Conservation (phyloP, 108 stramenopile species). For the Aurantiochytrium sp. region DNA sequence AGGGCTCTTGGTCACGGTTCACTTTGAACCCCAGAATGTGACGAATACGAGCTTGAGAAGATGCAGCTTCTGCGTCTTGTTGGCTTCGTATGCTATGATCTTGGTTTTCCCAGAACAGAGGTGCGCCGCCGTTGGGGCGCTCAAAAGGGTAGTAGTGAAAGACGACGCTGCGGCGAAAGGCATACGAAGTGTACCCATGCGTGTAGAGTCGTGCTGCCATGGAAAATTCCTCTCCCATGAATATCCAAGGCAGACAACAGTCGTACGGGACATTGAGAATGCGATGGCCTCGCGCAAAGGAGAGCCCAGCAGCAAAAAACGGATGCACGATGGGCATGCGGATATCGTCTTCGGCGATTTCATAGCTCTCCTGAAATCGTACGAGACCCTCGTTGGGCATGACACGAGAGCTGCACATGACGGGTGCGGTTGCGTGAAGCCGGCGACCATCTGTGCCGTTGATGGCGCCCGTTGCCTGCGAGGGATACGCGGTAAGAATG, state of each 20-base stretch:
- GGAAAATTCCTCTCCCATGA: conserved; percentile 78
- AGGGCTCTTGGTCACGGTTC: not conserved
- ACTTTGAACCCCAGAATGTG: not conserved
- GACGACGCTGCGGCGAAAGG: conserved; percentile 60
- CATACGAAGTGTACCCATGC: conserved; percentile 65
- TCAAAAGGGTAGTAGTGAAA: conserved; percentile 69
- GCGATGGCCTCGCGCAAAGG: conserved; percentile 50
- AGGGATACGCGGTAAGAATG: conserved; percentile 69
- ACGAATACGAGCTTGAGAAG: not conserved
- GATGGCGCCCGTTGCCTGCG: not conserved
- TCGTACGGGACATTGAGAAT: conserved; percentile 67
- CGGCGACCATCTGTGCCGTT: not conserved
- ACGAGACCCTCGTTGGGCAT: not conserved
- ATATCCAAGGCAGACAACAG: conserved; percentile 53
- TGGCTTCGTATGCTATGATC: not conserved
- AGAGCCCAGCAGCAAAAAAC: conserved; percentile 76
- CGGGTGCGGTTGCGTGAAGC: not conserved
- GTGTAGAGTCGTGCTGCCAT: conserved; percentile 72
- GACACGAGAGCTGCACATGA: not conserved
- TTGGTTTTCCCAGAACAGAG: conserved; percentile 19
- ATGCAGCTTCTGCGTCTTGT: not conserved
- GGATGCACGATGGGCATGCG: conserved; percentile 65
- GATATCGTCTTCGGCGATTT: not conserved
- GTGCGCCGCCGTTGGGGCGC: conserved; percentile 26
- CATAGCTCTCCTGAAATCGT: not conserved